Evolutionary conservation across 306 rosid species (phyloP).

Genomic region (Cucurbita ficifolia): DNA sequence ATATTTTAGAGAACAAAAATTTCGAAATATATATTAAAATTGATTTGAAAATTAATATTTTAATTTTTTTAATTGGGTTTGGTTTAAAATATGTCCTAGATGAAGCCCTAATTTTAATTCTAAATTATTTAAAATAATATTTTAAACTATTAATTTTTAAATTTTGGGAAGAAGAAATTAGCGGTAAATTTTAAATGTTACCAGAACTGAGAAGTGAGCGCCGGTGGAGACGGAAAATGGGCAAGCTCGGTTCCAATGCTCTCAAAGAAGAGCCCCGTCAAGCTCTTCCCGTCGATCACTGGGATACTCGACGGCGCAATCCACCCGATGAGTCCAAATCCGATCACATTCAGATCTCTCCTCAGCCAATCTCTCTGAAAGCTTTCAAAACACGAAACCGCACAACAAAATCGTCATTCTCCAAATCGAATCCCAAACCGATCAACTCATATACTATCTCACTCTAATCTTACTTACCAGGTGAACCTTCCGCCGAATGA

Average conservation of each 20-base stretch:
- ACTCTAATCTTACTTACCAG: conserved; percentile 28
- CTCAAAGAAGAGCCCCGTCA: conserved; percentile 77
- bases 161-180: no score
- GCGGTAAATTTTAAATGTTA: background rate
- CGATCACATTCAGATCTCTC: conserved; percentile 70
- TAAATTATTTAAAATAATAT: no score
- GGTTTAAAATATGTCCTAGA: no score
- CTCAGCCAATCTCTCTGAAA: conserved; percentile 79
- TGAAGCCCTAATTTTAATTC: no score
- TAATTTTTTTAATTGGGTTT: no score
- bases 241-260: conserved; percentile 89
- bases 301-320: conserved; percentile 79
- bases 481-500: conserved; percentile 46
- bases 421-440: background rate
- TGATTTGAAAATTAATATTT: no score
- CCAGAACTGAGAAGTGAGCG: conserved; percentile 75
- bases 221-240: conserved; percentile 84
- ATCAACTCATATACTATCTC: background rate
- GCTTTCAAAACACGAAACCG: conserved; percentile 9
- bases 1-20: no score
- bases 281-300: conserved; percentile 68
- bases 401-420: background rate
- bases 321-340: conserved; percentile 95
- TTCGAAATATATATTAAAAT: no score
- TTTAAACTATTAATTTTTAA: no score